Base-by-base conservation (phyloP, 768 basidiomycete species). In the Tricholoma flavovirens region DNA sequence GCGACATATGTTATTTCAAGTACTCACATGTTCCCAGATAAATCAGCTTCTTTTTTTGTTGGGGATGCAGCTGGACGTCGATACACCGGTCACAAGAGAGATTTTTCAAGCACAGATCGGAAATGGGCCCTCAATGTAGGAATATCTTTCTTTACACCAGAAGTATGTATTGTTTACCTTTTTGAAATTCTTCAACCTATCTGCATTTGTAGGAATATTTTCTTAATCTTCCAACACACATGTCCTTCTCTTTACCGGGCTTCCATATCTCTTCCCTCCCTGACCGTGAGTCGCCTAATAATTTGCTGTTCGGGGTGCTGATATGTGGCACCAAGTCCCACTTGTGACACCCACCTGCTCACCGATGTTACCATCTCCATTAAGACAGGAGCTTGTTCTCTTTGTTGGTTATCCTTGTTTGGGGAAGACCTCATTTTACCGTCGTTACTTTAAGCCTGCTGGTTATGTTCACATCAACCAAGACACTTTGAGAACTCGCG, bases 381-480 rank as follows among this genome's bases (percentile, higher is more conserved):
- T 57, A 0, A 62, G 60, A 29, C 71, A 74, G 64, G 81, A 83
- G 61, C 63, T 79, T 3, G 71, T 82, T 5, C 30, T 83, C 2
- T 81, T 83, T 53, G 76, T 79, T 26, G 80, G 81, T 43, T 81
- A 77, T 58, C 80, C 80, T 1, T 77, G 75, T 60, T 57, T 81
- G 36, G 96, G 96, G 40, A 98, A 98, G 70, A 84, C 90, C 0
- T 80, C 87, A 0, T 90, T 97, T 69, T 98, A 78, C 68, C 75
- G 74, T 15, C 77, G 67, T 43, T 74, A 93, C 67, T 95, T 98
- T 69, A 68, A 74, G 15, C 75, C 83, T 0, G 72, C 69, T 4
- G 86, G 80, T 12, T 97, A 98, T 68, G 69, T 77, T 1, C 91
- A 95, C 60, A 78, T 98, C 58, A 96, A 96, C 65, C 93, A 96